Evolutionary conservation across 2,329 filamentous ascomycete genomes (phyloP).

Genomic region (Ophiostoma tasmaniense): DNA sequence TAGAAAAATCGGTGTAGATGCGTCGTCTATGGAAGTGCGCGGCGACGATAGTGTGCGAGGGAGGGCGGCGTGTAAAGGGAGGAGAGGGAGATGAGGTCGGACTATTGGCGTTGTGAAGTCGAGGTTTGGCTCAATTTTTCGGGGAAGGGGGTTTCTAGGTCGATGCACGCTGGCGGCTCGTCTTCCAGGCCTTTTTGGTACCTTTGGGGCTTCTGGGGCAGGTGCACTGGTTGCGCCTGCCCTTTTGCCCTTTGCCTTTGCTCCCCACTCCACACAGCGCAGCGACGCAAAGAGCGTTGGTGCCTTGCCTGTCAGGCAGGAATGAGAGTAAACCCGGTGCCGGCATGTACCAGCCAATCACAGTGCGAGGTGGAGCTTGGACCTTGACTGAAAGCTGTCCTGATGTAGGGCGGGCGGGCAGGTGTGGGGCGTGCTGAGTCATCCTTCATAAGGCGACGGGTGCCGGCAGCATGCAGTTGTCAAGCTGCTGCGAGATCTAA

Average conservation of each 20-base stretch:
- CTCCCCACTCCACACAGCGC: background rate
- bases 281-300: background rate
- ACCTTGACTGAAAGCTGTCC: conserved; percentile 4
- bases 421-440: background rate
- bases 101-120: background rate
- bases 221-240: conserved; percentile 1
- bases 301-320: background rate
- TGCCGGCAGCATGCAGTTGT: too few species aligned
- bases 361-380: background rate
- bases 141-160: conserved; percentile 11
- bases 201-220: background rate
- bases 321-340: background rate
- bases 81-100: background rate
- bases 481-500: too few species aligned
- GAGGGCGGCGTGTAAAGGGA: conserved; percentile 2
- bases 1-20: background rate
- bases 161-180: conserved; percentile 10
- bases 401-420: background rate
- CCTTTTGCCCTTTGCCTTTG: background rate
- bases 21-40: background rate
- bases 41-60: conserved; percentile 9
- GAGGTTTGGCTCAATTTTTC: conserved; percentile 17
- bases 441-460: background rate
- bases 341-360: background rate
- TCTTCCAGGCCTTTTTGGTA: conserved; percentile 3